A percentile compares a stretch with the other conserved stretches of the same genome.
phyloP scores from a whole-genome alignment of 306 rosid species.

The Ormosia semicastrata region DNA sequence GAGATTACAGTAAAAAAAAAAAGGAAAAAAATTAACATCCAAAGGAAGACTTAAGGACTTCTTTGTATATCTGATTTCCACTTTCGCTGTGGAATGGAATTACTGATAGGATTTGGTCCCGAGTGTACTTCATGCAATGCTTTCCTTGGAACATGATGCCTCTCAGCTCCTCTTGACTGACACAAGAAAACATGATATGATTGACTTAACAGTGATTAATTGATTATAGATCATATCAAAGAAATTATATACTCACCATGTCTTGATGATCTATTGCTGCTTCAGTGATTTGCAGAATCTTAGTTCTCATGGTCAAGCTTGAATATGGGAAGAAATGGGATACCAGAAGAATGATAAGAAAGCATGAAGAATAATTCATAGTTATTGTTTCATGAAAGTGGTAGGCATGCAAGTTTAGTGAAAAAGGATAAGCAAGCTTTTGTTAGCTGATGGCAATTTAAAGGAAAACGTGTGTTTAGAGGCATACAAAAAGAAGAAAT shows the following conservation, averaged over 20 bases:
- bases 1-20: neutral
- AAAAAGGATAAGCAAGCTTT: slow-evolving; percentile 16
- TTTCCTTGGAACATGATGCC: slow-evolving; percentile 32
- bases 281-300: slow-evolving; percentile 3
- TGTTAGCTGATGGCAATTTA: slow-evolving; percentile 16
- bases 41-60: slow-evolving; percentile 29
- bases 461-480: slow-evolving; percentile 9
- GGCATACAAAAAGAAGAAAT: neutral
- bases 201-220: neutral
- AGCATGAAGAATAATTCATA: slow-evolving; percentile 19
- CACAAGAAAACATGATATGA: neutral
- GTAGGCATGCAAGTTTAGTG: slow-evolving; percentile 5
- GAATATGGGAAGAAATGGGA: slow-evolving; percentile 22
- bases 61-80: slow-evolving; percentile 20
- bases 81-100: slow-evolving; percentile 37
- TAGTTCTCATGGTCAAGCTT: slow-evolving; percentile 24
- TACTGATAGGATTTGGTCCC: slow-evolving; percentile 49
- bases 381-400: slow-evolving; percentile 18
- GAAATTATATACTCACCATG: neutral
- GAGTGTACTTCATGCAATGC: slow-evolving; percentile 52
- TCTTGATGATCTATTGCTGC: slow-evolving; percentile 21
- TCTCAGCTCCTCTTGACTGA: neutral
- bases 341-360: slow-evolving; percentile 24
- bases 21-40: neutral
- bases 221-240: slow-evolving; percentile 4